phyloP scores from a whole-genome alignment of 148 eudicot genomes.

The Fagopyrum tataricum region DNA sequence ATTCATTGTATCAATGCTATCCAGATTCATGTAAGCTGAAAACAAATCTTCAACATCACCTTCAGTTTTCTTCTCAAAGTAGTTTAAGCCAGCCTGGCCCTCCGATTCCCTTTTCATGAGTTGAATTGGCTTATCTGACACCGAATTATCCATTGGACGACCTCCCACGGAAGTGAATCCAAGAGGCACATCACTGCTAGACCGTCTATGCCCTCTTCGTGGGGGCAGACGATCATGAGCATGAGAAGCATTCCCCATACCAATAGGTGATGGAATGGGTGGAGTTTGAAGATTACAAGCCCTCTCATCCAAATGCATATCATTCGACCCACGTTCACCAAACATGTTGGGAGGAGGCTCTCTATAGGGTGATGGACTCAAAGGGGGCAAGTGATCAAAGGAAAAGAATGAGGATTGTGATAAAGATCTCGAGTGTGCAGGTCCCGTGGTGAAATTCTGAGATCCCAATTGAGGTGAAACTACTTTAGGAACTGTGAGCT shows the following conservation, averaged over 20 bases:
- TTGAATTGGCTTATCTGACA: conserved; percentile 13
- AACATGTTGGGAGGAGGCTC: conserved; percentile 11
- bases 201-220: conserved; percentile 33
- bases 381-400: conserved; percentile 36
- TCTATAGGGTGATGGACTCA: conserved; percentile 25
- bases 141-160: conserved; percentile 14
- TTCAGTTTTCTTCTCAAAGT: conserved; percentile 19
- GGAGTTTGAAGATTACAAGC: not conserved
- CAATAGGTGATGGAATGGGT: conserved; percentile 10
- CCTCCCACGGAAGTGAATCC: conserved; percentile 19
- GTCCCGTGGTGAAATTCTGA: conserved; percentile 14
- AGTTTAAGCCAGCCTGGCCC: not conserved
- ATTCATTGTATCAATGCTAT: conserved; percentile 26
- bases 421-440: conserved; percentile 29
- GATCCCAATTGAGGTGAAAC: conserved; percentile 10
- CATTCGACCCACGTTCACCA: not conserved
- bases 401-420: conserved; percentile 37
- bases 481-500: not conserved
- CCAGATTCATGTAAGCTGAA: conserved; percentile 39
- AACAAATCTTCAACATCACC: conserved; percentile 30
- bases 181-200: conserved; percentile 37
- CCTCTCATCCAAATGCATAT: conserved; percentile 7
- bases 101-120: conserved; percentile 28
- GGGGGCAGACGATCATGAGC: conserved; percentile 29
- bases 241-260: conserved; percentile 12